Evolutionary conservation across 2,329 filamentous ascomycete species (phyloP).

Genomic region (Zymoseptoria brevis): DNA sequence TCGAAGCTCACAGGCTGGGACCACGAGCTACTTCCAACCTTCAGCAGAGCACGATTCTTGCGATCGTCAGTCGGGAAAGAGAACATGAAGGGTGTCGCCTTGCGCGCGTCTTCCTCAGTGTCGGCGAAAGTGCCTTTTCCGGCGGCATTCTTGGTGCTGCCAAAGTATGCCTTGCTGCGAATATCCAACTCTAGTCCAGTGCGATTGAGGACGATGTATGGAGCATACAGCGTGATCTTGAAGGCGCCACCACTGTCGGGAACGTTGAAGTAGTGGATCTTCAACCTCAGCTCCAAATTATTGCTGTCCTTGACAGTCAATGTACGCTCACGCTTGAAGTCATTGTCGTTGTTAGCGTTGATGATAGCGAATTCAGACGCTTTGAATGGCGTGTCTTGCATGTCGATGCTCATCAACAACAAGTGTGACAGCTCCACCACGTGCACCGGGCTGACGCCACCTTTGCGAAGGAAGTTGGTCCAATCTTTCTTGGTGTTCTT

Average conservation of each 20-base stretch:
- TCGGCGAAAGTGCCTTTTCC: constrained; percentile 62
- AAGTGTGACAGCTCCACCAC: constrained; percentile 94
- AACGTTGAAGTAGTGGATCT: constrained; percentile 82
- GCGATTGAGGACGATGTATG: constrained; percentile 91
- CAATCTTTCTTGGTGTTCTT: constrained; percentile 98
- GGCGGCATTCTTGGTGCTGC: constrained; percentile 73
- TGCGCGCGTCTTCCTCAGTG: constrained; percentile 51
- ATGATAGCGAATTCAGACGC: constrained; percentile 96
- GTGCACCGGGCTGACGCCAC: constrained; percentile 92
- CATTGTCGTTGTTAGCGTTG: constrained; percentile 78
- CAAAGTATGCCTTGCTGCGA: constrained; percentile 80
- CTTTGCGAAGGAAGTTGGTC: constrained; percentile 96
- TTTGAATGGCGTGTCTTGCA: constrained; percentile 93
- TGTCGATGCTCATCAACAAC: constrained; percentile 82
- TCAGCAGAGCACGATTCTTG: constrained; percentile 81
- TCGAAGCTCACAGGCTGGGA: constrained; percentile 98
- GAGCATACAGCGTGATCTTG: constrained; percentile 89
- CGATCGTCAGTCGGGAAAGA: constrained; percentile 83
- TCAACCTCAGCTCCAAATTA: constrained; percentile 69
- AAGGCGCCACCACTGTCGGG: constrained; percentile 92
- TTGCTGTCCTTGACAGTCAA: constrained; percentile 78
- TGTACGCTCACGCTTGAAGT: constrained; percentile 75
- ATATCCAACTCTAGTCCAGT: constrained; percentile 84
- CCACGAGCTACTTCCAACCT: constrained; percentile 85
- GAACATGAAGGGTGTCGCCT: constrained; percentile 89